Evolutionary conservation across 208 protist genomes (phyloP).

Genomic region (Angomonas ambiguus): DNA sequence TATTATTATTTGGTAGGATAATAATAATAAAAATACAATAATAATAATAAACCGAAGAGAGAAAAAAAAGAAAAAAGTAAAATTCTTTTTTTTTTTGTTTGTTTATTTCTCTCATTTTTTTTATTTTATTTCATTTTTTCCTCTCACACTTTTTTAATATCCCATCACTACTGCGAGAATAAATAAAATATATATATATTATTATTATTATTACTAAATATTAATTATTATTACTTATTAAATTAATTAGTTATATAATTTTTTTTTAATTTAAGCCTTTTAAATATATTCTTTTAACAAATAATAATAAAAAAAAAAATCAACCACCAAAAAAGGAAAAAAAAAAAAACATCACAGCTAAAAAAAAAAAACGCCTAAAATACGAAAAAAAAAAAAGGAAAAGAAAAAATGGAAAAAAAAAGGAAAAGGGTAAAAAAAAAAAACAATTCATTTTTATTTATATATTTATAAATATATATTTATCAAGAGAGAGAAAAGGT

Average conservation of each 20-base stretch:
- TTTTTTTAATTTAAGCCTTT: slow-evolving; percentile 7
- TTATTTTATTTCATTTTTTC: neutral
- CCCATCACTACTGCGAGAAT: too few species aligned
- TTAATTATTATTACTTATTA: neutral
- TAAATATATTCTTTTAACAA: neutral
- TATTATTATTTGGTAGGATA: neutral
- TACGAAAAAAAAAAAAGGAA: neutral
- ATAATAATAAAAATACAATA: slow-evolving; percentile 6
- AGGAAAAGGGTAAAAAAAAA: neutral
- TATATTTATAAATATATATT: neutral
- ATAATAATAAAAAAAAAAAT: slow-evolving; percentile 8
- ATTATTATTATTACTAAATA: neutral
- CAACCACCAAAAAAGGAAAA: slow-evolving; percentile 3
- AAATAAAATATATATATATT: neutral
- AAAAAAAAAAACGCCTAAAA: neutral
- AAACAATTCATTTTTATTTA: neutral
- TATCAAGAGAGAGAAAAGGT: slow-evolving; percentile 3
- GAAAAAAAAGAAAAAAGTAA: slow-evolving; percentile 8
- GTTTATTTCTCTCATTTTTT: neutral
- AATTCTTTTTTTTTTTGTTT: neutral
- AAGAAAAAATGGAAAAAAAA: neutral
- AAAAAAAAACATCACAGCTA: slow-evolving; percentile 4
- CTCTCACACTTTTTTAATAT: too few species aligned
- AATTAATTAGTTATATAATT: slow-evolving; percentile 5
- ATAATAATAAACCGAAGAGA: slow-evolving; percentile 3